phyloP scores from a whole-genome alignment of 768 basidiomycete species.

The Boletus sensibilis region DNA sequence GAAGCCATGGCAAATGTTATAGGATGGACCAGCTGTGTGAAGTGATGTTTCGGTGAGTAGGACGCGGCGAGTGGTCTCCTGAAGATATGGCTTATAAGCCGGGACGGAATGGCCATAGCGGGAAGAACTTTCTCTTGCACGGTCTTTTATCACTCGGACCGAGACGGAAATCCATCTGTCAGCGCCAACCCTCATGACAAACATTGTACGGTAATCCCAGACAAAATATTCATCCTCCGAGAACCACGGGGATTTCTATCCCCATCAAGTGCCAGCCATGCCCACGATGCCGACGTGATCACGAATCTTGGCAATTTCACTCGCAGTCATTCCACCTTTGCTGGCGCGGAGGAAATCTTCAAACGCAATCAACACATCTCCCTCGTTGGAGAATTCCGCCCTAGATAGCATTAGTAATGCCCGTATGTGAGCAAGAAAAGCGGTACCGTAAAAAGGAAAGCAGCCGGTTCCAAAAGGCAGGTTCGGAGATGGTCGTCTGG shows the following conservation, averaged over 20 bases:
- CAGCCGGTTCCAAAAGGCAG: conserved; percentile 77
- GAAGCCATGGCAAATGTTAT: conserved; percentile 28
- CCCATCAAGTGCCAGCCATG: conserved; percentile 74
- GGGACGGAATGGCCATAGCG: conserved; percentile 13
- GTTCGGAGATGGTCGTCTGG: conserved; percentile 59
- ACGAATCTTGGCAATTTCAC: conserved; percentile 89
- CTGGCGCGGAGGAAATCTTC: conserved; percentile 84
- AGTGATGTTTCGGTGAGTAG: not conserved
- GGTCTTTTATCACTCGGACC: not conserved
- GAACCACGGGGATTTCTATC: not conserved
- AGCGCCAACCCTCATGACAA: conserved; percentile 13
- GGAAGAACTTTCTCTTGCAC: conserved; percentile 10
- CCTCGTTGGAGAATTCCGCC: conserved; percentile 57
- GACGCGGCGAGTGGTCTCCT: conserved; percentile 6
- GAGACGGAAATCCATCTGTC: not conserved
- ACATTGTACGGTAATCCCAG: conserved; percentile 12
- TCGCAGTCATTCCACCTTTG: conserved; percentile 77
- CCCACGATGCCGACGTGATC: conserved; percentile 85
- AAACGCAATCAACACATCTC: conserved; percentile 71
- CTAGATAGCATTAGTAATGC: conserved; percentile 33
- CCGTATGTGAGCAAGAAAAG: not conserved
- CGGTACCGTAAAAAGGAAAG: conserved; percentile 59
- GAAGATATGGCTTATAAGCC: conserved; percentile 8
- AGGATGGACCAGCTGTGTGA: not conserved
- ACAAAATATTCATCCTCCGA: conserved; percentile 3